These are phyloP conservation scores for Scutellaria barbata DNA, from an alignment of 257 asterid species.

Conservation along the genomic window DNA sequence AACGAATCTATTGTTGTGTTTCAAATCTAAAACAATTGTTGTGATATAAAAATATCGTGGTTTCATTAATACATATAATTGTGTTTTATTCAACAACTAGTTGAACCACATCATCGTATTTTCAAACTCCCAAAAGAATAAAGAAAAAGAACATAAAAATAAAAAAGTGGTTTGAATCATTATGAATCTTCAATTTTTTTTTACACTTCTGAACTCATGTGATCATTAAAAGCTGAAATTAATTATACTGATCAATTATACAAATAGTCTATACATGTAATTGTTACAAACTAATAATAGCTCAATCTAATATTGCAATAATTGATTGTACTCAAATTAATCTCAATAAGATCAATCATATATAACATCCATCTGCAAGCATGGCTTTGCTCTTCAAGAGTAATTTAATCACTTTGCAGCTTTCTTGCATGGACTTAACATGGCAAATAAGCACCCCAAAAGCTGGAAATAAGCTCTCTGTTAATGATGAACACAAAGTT, in stretches of 20 bases:
- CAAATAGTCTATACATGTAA: background rate
- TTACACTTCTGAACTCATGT: background rate
- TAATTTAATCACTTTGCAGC: background rate
- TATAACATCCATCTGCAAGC: background rate
- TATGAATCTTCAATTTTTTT: too few species aligned
- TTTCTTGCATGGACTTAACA: conserved; percentile 20
- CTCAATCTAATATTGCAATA: background rate
- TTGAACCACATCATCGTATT: too few species aligned
- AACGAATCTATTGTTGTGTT: background rate
- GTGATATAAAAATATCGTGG: too few species aligned
- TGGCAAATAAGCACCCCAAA: background rate
- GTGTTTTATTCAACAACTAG: too few species aligned
- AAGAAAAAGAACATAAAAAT: too few species aligned
- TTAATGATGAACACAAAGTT: background rate
- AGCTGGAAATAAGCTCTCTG: too few species aligned
- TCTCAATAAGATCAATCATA: background rate
- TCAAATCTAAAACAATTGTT: background rate
- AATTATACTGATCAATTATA: background rate
- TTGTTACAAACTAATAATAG: background rate
- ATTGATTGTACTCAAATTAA: background rate
- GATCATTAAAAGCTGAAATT: background rate
- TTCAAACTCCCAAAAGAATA: too few species aligned
- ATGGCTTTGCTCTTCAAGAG: background rate
- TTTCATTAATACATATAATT: too few species aligned
- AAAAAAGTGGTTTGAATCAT: too few species aligned